A percentile compares a stretch with the other conserved stretches of the same genome.
phyloP scores from a whole-genome alignment of 768 basidiomycete genomes.

The Mrakia frigida region DNA sequence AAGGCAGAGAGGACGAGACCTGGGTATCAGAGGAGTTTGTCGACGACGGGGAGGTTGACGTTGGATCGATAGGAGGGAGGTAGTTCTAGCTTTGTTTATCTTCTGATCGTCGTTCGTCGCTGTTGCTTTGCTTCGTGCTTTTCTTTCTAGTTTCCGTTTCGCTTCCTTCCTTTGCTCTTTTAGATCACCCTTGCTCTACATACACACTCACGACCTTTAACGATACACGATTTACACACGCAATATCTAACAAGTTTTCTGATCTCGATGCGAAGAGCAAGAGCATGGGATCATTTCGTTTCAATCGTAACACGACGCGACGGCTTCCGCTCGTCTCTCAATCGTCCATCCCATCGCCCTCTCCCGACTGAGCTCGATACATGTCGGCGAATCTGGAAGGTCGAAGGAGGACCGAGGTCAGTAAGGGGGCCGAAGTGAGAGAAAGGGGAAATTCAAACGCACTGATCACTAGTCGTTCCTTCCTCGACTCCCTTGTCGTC shows the following conservation, averaged over 20 bases:
- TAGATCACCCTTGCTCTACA: too few species aligned
- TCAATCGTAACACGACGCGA: too few species aligned
- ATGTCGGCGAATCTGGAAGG: conserved; percentile 22
- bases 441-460: not conserved
- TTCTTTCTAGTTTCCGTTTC: too few species aligned
- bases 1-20: not conserved
- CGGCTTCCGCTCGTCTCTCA: not conserved
- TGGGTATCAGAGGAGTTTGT: not conserved
- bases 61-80: not conserved
- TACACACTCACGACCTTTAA: too few species aligned
- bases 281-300: too few species aligned
- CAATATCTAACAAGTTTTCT: too few species aligned
- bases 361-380: conserved; percentile 13
- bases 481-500: conserved; percentile 69
- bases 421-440: not conserved
- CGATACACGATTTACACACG: too few species aligned
- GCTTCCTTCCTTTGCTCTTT: too few species aligned
- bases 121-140: too few species aligned
- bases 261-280: too few species aligned
- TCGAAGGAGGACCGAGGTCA: not conserved
- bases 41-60: not conserved
- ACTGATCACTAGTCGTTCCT: conserved; percentile 65
- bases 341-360: not conserved
- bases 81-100: not conserved
- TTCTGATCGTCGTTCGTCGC: too few species aligned